Base-by-base conservation (phyloP, 2,329 filamentous ascomycete genomes). In the Diaporthe sp. region DNA sequence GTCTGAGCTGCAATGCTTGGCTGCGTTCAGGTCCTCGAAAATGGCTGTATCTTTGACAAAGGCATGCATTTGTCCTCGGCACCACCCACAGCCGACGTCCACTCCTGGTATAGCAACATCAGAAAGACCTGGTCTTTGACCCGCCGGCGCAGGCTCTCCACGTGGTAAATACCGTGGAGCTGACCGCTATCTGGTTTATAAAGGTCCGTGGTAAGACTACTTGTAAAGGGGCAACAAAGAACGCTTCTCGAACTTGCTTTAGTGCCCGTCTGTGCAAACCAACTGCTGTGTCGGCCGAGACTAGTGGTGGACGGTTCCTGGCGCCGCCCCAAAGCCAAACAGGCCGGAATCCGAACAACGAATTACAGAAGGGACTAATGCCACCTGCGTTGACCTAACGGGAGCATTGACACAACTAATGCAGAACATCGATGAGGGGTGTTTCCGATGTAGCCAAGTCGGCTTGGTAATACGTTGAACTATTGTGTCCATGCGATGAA, bases 201-300 rank as follows among this genome's bases (percentile, higher is more conserved):
- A 54, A 68, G 64, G 64, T 47, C 64, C 64, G 64, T 54, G 64
- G 33, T 28, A 8, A 9, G 15, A 2, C 15, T 22, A 40, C 64
- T 13, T 67, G n/a, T 40, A 68, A 67, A 68, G 64, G 64, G 64
- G 64, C 2, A 68, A 68, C 64, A 68, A 68, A 68, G 64, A 40
- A 54, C 3, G 9, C 30, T 40, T 54, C 33, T 68, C 40, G 33
- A 54, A 28, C 8, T 54, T 19, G 47, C 33, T 8, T 9, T 54
- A 35, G 47, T 10, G 33, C 3, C 30, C 6, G 64, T 54, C 64
- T 68, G 64, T 68, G 64, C 64, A 54, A 9, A 40, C 33, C 64
- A 68, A 33, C 47, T 68, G 64, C 10, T 28, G 64, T 54, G 47
- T 54, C 17, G 64, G 45, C 45, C 7, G n/a, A 22, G 17, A 25